phyloP scores from a whole-genome alignment of 495 filamentous ascomycete genomes.

The Thermothielavioides terrestris region DNA sequence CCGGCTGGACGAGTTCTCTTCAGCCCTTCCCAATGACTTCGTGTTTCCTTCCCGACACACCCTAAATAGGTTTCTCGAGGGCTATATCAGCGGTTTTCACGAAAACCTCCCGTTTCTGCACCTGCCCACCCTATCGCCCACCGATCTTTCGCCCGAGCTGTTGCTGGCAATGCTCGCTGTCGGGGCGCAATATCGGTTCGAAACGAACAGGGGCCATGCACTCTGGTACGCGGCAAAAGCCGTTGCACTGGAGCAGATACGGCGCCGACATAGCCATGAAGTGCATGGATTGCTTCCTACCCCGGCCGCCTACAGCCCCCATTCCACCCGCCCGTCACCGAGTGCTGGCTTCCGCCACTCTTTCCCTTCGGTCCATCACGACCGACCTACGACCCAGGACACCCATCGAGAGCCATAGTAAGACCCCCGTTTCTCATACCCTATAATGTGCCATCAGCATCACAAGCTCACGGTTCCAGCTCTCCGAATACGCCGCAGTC shows the following conservation, averaged over 20 bases:
- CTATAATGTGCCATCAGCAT: too few species aligned
- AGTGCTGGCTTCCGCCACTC: slow-evolving; percentile 43
- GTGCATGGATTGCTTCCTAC: slow-evolving; percentile 43
- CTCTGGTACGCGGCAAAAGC: slow-evolving; percentile 59
- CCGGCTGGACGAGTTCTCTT: slow-evolving; percentile 57
- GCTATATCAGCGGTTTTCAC: slow-evolving; percentile 59
- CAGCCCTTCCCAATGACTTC: slow-evolving; percentile 58
- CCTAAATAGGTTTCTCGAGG: slow-evolving; percentile 55
- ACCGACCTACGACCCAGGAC: slow-evolving; percentile 44
- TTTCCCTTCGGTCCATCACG: slow-evolving; percentile 42
- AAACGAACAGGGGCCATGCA: slow-evolving; percentile 56
- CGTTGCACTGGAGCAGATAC: slow-evolving; percentile 45
- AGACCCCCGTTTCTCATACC: slow-evolving; percentile 6
- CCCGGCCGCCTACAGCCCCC: slow-evolving; percentile 42
- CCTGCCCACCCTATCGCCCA: slow-evolving; percentile 50
- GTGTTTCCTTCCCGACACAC: slow-evolving; percentile 56
- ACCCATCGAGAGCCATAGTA: slow-evolving; percentile 46
- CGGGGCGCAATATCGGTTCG: slow-evolving; percentile 62
- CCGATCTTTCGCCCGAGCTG: slow-evolving; percentile 48
- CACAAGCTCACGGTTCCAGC: slow-evolving; percentile 28
- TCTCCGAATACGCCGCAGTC: slow-evolving; percentile 45
- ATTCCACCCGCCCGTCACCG: slow-evolving; percentile 43
- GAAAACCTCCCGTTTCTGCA: slow-evolving; percentile 63
- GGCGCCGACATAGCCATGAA: slow-evolving; percentile 44
- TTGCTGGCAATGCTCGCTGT: slow-evolving; percentile 56